Conservation (phyloP, 169 alveolate genomes). For the Eimeria sp. region DNA sequence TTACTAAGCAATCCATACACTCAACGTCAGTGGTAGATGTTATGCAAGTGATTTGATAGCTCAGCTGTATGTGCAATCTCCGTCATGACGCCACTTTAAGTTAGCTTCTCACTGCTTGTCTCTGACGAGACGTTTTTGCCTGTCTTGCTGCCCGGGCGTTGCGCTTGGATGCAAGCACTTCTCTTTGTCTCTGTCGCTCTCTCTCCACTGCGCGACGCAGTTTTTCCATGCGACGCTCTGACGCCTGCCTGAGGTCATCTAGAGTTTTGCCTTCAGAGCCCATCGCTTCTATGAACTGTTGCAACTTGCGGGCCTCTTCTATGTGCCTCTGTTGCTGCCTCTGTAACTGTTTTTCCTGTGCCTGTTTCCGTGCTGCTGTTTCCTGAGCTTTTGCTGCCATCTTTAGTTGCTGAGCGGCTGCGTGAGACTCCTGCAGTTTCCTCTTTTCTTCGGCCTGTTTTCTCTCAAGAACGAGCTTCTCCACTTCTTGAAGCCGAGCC, state of each 20-base stretch:
- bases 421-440: conserved; percentile 42
- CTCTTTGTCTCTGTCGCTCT: conserved; percentile 67
- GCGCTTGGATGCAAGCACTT: conserved; percentile 58
- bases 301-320: conserved; percentile 76
- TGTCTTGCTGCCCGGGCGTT: conserved; percentile 42
- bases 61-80: not conserved
- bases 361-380: conserved; percentile 50
- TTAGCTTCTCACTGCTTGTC: conserved; percentile 5
- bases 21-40: not conserved
- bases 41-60: not conserved
- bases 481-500: conserved; percentile 69
- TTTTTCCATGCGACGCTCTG: conserved; percentile 62
- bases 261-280: conserved; percentile 77
- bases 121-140: conserved; percentile 39
- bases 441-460: conserved; percentile 60
- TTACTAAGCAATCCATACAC: not conserved
- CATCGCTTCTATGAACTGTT: conserved; percentile 65
- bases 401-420: conserved; percentile 28
- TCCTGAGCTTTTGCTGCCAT: conserved; percentile 21
- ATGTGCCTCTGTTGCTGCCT: conserved; percentile 43
- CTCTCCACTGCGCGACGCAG: conserved; percentile 66
- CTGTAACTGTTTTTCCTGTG: conserved; percentile 6
- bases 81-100: not conserved
- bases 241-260: conserved; percentile 64
- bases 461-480: conserved; percentile 56